Percentiles rank a stretch among this genome's conserved stretches.
phyloP scores from a whole-genome alignment of 202 grass and related monocot genomes.

The Carex arenaria region DNA sequence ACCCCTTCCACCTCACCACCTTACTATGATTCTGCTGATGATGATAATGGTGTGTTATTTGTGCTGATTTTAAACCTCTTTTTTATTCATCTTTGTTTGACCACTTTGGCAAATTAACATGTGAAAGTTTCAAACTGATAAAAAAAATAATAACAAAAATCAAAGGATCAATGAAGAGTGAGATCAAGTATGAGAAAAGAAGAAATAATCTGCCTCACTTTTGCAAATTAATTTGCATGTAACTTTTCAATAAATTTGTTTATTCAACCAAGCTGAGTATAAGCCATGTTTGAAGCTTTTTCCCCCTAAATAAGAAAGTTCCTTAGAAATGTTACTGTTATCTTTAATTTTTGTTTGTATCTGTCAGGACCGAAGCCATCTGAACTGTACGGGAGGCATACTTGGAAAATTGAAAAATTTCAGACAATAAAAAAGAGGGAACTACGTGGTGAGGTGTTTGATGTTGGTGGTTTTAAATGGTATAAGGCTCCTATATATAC shows the following conservation, averaged over 20 bases:
- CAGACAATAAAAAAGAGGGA: conserved; percentile 26
- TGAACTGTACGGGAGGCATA: conserved; percentile 26
- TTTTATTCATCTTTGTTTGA: background rate
- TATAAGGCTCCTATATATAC: conserved; percentile 10
- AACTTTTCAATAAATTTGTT: background rate
- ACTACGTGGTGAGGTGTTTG: conserved; percentile 25
- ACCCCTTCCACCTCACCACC: conserved; percentile 66
- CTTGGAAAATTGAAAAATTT: conserved; percentile 36
- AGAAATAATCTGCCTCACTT: background rate
- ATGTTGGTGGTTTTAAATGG: conserved; percentile 35
- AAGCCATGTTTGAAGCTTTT: background rate
- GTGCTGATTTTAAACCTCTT: background rate
- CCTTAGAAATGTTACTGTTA: background rate
- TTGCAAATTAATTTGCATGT: background rate
- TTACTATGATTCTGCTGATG: conserved; percentile 61
- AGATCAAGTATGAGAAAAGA: background rate
- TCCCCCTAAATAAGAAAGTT: background rate
- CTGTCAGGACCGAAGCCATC: conserved; percentile 28
- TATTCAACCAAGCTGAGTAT: background rate
- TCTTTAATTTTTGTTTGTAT: background rate
- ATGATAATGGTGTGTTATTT: conserved; percentile 45
- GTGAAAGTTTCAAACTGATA: background rate
- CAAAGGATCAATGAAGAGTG: background rate
- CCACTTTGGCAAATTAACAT: background rate
- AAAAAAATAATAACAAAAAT: background rate